These are phyloP conservation scores for Cadophora sp. DNA, from an alignment of 2,329 filamentous ascomycete genomes.

Conservation along the genomic window DNA sequence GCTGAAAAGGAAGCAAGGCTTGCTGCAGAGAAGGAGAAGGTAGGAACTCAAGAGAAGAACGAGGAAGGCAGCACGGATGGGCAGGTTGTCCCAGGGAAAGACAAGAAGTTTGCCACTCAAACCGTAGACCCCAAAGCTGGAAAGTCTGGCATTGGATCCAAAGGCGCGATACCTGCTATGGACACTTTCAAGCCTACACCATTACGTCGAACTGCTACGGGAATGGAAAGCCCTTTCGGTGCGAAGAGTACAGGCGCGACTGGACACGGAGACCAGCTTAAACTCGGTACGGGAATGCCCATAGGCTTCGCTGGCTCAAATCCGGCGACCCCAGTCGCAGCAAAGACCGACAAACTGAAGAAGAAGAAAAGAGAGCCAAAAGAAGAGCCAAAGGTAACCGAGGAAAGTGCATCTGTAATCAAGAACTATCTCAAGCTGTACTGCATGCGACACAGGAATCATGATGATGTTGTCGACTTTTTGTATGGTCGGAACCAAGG, in stretches of 20 bases:
- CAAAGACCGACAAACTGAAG: conserved; percentile 14
- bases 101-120: background rate
- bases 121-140: background rate
- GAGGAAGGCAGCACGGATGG: conserved; percentile 11
- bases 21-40: conserved; percentile 16
- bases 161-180: background rate
- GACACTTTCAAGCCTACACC: conserved; percentile 5
- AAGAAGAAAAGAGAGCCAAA: conserved; percentile 10
- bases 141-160: conserved; percentile 1
- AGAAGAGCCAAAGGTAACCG: conserved; percentile 21
- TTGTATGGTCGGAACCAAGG: conserved; percentile 38
- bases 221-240: background rate
- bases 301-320: background rate
- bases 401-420: conserved; percentile 24
- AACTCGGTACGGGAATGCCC: background rate
- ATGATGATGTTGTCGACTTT: conserved; percentile 37
- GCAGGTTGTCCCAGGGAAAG: background rate
- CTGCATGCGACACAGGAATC: conserved; percentile 36
- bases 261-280: conserved; percentile 7
- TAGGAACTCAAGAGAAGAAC: conserved; percentile 11
- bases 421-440: conserved; percentile 35
- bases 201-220: background rate
- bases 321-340: conserved; percentile 5
- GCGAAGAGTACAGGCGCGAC: background rate
- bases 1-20: conserved; percentile 9